phyloP scores from a whole-genome alignment of 2,329 filamentous ascomycete genomes.

The Davidsoniella eucalypti region DNA sequence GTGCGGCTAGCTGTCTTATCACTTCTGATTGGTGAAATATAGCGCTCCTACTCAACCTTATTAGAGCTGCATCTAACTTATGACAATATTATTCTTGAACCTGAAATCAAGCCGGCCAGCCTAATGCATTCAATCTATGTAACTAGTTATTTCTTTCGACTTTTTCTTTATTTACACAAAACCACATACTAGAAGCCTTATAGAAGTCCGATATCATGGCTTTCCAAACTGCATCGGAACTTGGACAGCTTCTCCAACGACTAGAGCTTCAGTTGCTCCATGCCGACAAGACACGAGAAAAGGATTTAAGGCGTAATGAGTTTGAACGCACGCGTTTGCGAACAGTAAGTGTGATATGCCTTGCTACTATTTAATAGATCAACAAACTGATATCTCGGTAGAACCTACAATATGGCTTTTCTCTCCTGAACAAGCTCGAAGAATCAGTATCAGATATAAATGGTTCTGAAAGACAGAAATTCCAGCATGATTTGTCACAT shows the following conservation, averaged over 20 bases:
- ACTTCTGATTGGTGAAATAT: no score
- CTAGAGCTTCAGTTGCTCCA: conserved; percentile 50
- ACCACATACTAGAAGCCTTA: not conserved
- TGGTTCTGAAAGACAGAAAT: not conserved
- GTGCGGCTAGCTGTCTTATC: no score
- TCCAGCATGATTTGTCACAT: not conserved
- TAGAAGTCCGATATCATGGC: not conserved
- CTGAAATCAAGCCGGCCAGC: no score
- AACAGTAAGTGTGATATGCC: conserved; percentile 1
- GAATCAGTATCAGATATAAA: not conserved
- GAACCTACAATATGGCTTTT: conserved; percentile 7
- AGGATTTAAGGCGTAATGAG: conserved; percentile 8
- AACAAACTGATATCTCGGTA: not conserved
- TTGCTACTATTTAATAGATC: not conserved
- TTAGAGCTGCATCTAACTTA: no score
- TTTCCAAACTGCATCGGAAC: conserved; percentile 25
- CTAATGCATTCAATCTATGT: no score
- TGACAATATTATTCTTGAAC: no score
- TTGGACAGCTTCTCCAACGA: conserved; percentile 47
- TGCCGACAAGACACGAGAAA: conserved; percentile 40
- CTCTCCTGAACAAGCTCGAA: not conserved
- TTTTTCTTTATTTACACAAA: no score
- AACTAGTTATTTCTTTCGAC: no score
- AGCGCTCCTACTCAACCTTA: no score
- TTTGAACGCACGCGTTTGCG: conserved; percentile 10